Evolutionary conservation across 108 stramenopile species (phyloP).

Genomic region (Aurantiochytrium sp.): DNA sequence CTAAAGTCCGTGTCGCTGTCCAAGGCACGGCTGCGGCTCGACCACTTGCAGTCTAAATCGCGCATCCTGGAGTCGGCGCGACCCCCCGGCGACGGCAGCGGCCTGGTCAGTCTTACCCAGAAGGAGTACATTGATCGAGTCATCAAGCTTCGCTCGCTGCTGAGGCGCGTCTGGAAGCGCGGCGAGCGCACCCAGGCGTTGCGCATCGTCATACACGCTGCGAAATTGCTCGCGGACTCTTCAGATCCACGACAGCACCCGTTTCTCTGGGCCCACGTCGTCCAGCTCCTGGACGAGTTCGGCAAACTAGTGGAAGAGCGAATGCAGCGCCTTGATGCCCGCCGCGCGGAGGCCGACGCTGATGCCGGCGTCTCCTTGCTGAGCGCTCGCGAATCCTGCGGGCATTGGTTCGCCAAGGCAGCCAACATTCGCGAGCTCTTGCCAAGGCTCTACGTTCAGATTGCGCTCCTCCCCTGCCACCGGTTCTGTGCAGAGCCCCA

Average conservation of each 20-base stretch:
- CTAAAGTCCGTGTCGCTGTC: background rate
- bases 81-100: too few species aligned
- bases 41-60: background rate
- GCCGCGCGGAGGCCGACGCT: background rate
- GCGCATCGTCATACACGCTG: background rate
- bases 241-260: background rate
- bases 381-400: background rate
- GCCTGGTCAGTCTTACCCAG: background rate
- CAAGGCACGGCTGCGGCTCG: background rate
- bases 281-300: background rate
- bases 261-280: background rate
- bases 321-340: background rate
- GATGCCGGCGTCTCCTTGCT: background rate
- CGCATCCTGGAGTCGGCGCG: background rate
- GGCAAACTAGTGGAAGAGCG: background rate
- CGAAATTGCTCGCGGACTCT: background rate
- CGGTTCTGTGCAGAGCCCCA: too few species aligned
- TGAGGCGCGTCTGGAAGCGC: background rate
- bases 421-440: background rate
- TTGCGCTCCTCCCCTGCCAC: background rate
- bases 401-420: background rate
- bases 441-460: background rate
- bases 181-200: background rate
- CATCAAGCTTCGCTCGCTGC: background rate
- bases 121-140: slow-evolving; percentile 1